These are phyloP conservation scores for Aleurites moluccanus DNA, from an alignment of 441 rosid species.

Conservation along the genomic window DNA sequence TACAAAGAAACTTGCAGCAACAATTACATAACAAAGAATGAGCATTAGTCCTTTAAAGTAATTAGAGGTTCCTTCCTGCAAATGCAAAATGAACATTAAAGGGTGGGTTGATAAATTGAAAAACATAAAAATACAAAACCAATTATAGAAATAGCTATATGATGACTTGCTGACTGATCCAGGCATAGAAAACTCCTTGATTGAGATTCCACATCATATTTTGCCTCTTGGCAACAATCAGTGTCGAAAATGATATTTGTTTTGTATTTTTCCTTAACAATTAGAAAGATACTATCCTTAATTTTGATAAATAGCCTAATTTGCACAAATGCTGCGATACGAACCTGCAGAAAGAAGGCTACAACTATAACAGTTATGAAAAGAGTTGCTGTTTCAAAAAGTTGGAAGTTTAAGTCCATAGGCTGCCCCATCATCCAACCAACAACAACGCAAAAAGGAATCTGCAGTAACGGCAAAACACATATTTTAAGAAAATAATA, in stretches of 20 bases:
- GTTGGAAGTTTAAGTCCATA: slow-evolving; percentile 91
- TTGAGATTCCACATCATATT: not conserved
- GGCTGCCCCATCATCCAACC: slow-evolving; percentile 90
- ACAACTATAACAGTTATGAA: slow-evolving; percentile 92
- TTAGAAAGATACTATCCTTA: not conserved
- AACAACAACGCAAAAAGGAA: slow-evolving; percentile 90
- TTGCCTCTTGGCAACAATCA: not conserved
- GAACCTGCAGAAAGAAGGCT: slow-evolving; percentile 90
- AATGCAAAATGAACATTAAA: slow-evolving; percentile 7
- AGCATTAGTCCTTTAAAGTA: slow-evolving; percentile 97
- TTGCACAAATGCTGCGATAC: not conserved
- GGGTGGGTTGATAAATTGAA: not conserved
- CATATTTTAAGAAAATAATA: not conserved
- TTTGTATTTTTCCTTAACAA: not conserved
- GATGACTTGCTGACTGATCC: not conserved
- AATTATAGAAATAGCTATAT: not conserved
- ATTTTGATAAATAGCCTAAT: not conserved
- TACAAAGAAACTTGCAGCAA: slow-evolving; percentile 96
- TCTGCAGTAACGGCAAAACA: slow-evolving; percentile 41
- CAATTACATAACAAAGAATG: slow-evolving; percentile 88
- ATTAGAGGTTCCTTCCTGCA: slow-evolving; percentile 96
- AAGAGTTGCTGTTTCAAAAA: slow-evolving; percentile 88
- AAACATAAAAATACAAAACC: not conserved
- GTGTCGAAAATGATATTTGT: not conserved
- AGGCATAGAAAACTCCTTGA: not conserved